Evolutionary conservation across 768 basidiomycete genomes (phyloP).

Genomic region (Atractiella rhizophila): DNA sequence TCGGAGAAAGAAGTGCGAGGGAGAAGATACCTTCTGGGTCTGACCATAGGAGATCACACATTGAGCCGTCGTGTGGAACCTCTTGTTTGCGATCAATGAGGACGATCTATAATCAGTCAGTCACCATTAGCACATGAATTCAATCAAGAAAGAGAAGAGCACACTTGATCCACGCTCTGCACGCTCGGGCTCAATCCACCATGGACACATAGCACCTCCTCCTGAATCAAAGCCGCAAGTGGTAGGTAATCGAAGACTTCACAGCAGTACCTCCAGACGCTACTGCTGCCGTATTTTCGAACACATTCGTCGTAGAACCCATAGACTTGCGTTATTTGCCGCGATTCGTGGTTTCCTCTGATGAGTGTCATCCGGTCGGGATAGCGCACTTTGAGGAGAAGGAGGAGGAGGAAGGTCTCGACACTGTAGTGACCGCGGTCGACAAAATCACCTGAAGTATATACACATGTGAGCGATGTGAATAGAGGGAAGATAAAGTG

Average conservation of each 20-base stretch:
- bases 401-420: slow-evolving; percentile 78
- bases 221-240: slow-evolving; percentile 86
- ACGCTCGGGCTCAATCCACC: slow-evolving; percentile 81
- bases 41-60: slow-evolving; percentile 98
- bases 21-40: slow-evolving; percentile 60
- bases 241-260: slow-evolving; percentile 96
- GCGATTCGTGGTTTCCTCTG: slow-evolving; percentile 87
- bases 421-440: slow-evolving; percentile 93
- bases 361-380: slow-evolving; percentile 93
- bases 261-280: slow-evolving; percentile 95
- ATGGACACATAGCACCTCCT: slow-evolving; percentile 88
- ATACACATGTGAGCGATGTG: background rate
- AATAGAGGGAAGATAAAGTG: background rate
- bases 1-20: background rate
- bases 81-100: slow-evolving; percentile 88
- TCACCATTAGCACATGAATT: background rate
- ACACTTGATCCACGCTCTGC: slow-evolving; percentile 63
- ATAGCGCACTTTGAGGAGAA: slow-evolving; percentile 84
- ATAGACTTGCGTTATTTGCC: slow-evolving; percentile 69
- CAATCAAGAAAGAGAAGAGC: background rate
- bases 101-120: slow-evolving; percentile 37
- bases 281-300: slow-evolving; percentile 72
- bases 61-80: slow-evolving; percentile 90
- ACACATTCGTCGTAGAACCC: slow-evolving; percentile 61
- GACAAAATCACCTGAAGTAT: slow-evolving; percentile 63